Base-by-base conservation (phyloP, 2,329 filamentous ascomycete species). In the Trichoderma lentiforme region DNA sequence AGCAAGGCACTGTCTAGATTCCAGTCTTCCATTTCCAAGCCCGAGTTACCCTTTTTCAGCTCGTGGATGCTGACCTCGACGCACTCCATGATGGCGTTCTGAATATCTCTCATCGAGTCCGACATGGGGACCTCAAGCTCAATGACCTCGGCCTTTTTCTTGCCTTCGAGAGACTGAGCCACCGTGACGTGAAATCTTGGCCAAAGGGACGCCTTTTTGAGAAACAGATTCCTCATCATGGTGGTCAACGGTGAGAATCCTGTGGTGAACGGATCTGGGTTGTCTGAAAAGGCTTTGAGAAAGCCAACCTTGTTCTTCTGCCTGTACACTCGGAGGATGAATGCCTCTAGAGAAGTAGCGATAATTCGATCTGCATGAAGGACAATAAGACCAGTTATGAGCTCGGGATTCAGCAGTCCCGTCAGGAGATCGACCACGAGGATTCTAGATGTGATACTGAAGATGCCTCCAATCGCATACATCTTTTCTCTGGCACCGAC, bases 111-210 rank as follows among this genome's bases (percentile, higher is more conserved):
- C 96, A 99, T 99, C 64, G 90, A 88, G 47, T 97, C 93, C 6
- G 94, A 97, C 95, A 99, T 98, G 32, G 93, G 92, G 6, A 99
- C 92, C 81, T 98, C 96, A 28, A 98, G 86, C 82, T 99, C 96
- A 74, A 99, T 97, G 60, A 99, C 96, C 82, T 99, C 96, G 5
- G 96, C 95, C 79, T 95, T 97, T 79, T 93, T 93, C 80, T 93
- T 93, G 11, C 95, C 95, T 81, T 99, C 96, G 3, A 99, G 85
- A 3, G 94, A 94, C 76, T 94, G 90, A 0, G 95, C 94, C 6
- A 99, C 94, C 0, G 93, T 91, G 72, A 97, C 89, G 79, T 99
- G 96, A 78, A 98, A 99, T 24, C 96, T 89, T 3, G 96, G 96
- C 90, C 95, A 99, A 15, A 99, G 82, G 0, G 95, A 95, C 0